Evolutionary conservation across 2,329 filamentous ascomycete genomes (phyloP), one percentile per base, ranked within the genome.

Genomic region (Apiospora koreana): DNA sequence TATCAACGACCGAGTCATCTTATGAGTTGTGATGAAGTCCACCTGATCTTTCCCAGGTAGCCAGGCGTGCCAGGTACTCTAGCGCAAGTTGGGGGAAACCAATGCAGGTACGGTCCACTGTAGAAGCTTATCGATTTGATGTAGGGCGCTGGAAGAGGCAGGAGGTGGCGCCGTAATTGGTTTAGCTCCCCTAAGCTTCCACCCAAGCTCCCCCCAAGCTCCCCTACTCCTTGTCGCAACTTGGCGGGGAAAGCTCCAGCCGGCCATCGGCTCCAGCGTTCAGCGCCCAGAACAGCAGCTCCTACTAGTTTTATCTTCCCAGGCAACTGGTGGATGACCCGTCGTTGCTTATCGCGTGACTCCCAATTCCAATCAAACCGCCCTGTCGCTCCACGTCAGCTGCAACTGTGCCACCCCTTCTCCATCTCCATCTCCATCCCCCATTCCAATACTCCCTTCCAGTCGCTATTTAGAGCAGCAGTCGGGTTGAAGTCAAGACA

Each of bases 121-220:
- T 62, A 62, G 31, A 62, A 62, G 54, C 54, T 62, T 62, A 62
- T 62, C 54, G 54, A 62, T 62, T 38, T 10, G 54, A 38, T 21
- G 28, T 35, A 35, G 18, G 18, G 50, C 50, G 16, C 50, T 58
- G 28, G 16, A 58, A 58, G 8, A 58, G 28, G 50, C 35, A 58
- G 28, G 50, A 35, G 50, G 28, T 58, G 50, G 50, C 50, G 54
- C 38, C 54, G n/a, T 18, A 3, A 21, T 10, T n/a, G 54, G 54
- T n/a, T 2, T 12, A 41, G 38, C 38, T 41, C 35, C 35, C 35
- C 35, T 9, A 38, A 4, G 5, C 35, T 38, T 4, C 35, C 35
- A 38, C 35, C 35, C 50, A 35, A 46, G 48, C n/a, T n/a, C n/a
- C n/a, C n/a, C n/a, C 35, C 35, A 35, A 35, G 35, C 35, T 4